Evolutionary conservation across 805 yeast genomes (phyloP).

Genomic region (Wickerhamomyces chaumierensis): DNA sequence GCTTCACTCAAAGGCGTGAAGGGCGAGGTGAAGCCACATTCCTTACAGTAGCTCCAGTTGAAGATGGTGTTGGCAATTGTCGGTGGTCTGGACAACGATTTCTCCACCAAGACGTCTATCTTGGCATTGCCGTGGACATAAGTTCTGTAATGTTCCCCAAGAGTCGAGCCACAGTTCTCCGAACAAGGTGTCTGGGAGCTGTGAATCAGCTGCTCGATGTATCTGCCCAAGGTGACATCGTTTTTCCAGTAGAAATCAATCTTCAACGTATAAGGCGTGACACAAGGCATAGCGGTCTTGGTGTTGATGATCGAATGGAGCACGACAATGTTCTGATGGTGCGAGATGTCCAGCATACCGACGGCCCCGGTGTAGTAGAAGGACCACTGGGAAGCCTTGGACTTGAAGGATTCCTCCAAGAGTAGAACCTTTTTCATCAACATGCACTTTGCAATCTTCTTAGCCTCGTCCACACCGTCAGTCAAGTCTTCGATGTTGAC

Average conservation of each 20-base stretch:
- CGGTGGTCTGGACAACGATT: slow-evolving; percentile 40
- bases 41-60: slow-evolving; percentile 87
- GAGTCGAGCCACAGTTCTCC: slow-evolving; percentile 68
- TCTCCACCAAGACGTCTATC: slow-evolving; percentile 66
- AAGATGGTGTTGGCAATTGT: slow-evolving; percentile 58
- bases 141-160: slow-evolving; percentile 68
- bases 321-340: slow-evolving; percentile 71
- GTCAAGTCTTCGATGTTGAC: slow-evolving; percentile 6
- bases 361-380: slow-evolving; percentile 38
- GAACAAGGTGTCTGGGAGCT: slow-evolving; percentile 61
- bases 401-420: slow-evolving; percentile 20
- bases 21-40: slow-evolving; percentile 67
- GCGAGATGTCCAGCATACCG: slow-evolving; percentile 54
- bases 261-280: slow-evolving; percentile 78
- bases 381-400: slow-evolving; percentile 54
- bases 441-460: slow-evolving; percentile 21
- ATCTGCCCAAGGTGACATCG: slow-evolving; percentile 84
- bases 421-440: slow-evolving; percentile 20
- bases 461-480: slow-evolving; percentile 18
- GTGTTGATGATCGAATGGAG: slow-evolving; percentile 75
- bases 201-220: slow-evolving; percentile 65
- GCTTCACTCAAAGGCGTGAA: slow-evolving; percentile 73
- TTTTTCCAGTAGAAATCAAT: slow-evolving; percentile 86
- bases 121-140: slow-evolving; percentile 86
- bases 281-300: slow-evolving; percentile 81